phyloP scores from a whole-genome alignment of 1,284 basidiomycete genomes.

The Pseudozyma tsukubaensis region DNA sequence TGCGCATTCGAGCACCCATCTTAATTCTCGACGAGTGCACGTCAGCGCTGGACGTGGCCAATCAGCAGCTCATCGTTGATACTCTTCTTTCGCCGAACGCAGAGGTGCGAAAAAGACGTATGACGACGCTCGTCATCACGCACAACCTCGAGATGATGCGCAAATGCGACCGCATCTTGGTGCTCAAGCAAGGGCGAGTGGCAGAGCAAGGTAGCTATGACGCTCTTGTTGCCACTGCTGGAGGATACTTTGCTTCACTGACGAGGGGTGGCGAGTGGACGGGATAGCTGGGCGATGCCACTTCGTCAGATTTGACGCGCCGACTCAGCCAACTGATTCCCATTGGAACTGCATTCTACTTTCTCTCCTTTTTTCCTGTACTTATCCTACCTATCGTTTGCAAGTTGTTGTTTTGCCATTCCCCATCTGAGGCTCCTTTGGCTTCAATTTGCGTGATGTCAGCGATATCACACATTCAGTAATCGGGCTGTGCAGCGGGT shows the following conservation, averaged over 20 bases:
- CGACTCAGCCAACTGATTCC: background rate
- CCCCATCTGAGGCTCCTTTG: too few species aligned
- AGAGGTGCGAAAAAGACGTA: slow-evolving; percentile 21
- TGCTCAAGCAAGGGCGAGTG: slow-evolving; percentile 81
- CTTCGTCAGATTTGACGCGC: background rate
- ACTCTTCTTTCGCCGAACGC: slow-evolving; percentile 72
- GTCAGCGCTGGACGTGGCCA: slow-evolving; percentile 78
- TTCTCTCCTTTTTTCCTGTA: background rate
- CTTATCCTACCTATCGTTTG: background rate
- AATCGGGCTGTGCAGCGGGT: too few species aligned
- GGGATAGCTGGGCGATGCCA: slow-evolving; percentile 26
- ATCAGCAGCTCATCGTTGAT: slow-evolving; percentile 74
- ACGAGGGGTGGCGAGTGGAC: slow-evolving; percentile 88
- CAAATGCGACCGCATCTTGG: slow-evolving; percentile 88
- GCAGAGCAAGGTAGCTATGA: slow-evolving; percentile 84
- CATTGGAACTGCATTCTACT: background rate
- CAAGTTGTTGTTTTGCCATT: too few species aligned
- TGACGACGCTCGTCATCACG: slow-evolving; percentile 90
- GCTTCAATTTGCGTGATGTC: too few species aligned
- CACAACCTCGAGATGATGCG: slow-evolving; percentile 92
- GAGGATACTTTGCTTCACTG: slow-evolving; percentile 83
- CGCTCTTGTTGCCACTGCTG: slow-evolving; percentile 74
- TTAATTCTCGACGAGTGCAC: slow-evolving; percentile 95
- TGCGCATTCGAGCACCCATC: slow-evolving; percentile 77
- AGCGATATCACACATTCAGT: too few species aligned